Base-by-base conservation (phyloP, 202 grass and related monocot species). In the Schoenoplectus tabernaemontani region DNA sequence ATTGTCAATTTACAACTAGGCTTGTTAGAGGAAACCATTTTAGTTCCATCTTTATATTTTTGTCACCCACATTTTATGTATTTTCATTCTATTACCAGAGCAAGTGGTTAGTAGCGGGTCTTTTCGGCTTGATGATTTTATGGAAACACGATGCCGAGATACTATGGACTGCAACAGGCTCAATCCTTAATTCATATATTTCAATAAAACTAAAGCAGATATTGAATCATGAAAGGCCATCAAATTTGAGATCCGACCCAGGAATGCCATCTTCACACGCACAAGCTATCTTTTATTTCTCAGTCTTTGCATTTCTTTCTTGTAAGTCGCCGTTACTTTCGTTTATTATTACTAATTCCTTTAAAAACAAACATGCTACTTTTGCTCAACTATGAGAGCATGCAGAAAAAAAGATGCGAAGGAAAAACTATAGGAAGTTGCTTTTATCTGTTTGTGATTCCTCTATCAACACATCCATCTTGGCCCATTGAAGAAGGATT, bases 191-290 rank as follows among this genome's bases (percentile, higher is more conserved):
- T 86, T 54, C 76, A 44, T 4, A 66, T 47, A 63, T 99, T 53
- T 95, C 96, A 2, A 0, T 65, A 8, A 19, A 59, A 76, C 84
- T 99, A 81, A 99, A 99, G 57, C 74, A 28, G 88, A 50, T 88
- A 81, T 48, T 99, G n/a, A 95, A 95, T 78, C 91, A 95, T 76
- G 86, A 94, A 87, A 95, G 90, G 15, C 90, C 96, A 17, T 63
- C 82, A 1, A 88, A 78, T 69, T 58, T 95, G 78, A 86, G 79
- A 76, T 92, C 92, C 61, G 96, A 93, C 87, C 96, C 91, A 79
- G 96, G 91, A 74, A 95, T 99, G 96, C 96, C 90, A 63, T 99
- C 96, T 9, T 91, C 96, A 5, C 96, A 95, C 83, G 88, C 91
- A 42, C 96, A 99, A 42, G 92, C 91, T 71, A 83, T 99, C 64